Conservation (phyloP, 1,284 basidiomycete species). For the Puccinia horiana region DNA sequence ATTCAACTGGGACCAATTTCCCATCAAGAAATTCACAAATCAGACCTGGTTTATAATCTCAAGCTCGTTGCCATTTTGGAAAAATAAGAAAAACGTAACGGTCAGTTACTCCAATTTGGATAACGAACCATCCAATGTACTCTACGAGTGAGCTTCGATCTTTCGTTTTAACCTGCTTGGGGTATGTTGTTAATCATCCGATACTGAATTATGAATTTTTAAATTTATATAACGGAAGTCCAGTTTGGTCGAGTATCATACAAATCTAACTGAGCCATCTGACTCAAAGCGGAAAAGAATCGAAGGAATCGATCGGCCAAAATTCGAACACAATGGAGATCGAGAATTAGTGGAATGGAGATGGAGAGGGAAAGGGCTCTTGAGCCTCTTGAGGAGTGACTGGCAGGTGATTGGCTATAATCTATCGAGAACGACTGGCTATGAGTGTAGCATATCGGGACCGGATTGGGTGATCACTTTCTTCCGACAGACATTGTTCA, state of each 20-base stretch:
- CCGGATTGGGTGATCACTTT: conserved; percentile 64
- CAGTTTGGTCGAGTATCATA: conserved; percentile 40
- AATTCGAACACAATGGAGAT: not conserved
- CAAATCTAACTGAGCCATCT: not conserved
- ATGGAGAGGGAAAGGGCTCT: conserved; percentile 63
- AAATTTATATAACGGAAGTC: not conserved
- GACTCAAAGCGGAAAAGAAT: conserved; percentile 1
- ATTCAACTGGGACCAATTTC: conserved; percentile 27
- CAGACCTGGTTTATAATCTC: conserved; percentile 39
- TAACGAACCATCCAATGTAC: conserved; percentile 13
- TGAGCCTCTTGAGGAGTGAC: conserved; percentile 61
- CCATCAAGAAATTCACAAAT: conserved; percentile 22
- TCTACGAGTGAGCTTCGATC: conserved; percentile 9
- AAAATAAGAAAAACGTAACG: conserved; percentile 35
- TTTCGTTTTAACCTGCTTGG: not conserved
- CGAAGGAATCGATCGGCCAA: conserved; percentile 35
- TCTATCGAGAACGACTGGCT: conserved; percentile 33
- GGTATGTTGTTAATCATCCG: not conserved
- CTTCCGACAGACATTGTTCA: conserved; percentile 65
- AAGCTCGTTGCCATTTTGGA: conserved; percentile 37
- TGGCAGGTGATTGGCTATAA: conserved; percentile 64
- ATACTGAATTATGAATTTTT: not conserved
- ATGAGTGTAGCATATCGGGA: conserved; percentile 50
- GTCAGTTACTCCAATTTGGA: conserved; percentile 30
- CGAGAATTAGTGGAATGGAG: conserved; percentile 52